Base-by-base conservation (phyloP, 2,329 filamentous ascomycete genomes). In the Ophiostoma ulmi region DNA sequence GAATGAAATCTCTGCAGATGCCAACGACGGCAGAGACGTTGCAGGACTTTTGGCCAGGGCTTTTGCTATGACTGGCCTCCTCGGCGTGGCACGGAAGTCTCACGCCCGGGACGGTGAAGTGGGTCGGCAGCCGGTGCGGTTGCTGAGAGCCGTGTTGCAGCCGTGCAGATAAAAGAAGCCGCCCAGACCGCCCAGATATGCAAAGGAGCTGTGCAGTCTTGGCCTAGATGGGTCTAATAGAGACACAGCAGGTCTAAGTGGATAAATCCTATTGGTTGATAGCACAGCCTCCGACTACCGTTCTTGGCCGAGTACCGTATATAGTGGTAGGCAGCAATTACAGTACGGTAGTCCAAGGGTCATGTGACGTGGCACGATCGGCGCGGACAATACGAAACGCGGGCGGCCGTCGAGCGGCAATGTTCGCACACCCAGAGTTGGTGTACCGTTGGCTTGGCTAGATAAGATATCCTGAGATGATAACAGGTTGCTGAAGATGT, bases 41-140 rank as follows among this genome's bases (percentile, higher is more conserved):
- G 11, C 22, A 58, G 52, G n/a, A 26, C 11, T 5, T 10, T 58
- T 22, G n/a, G 22, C 14, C 52, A 58, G 4, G 4, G 3, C 6
- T 26, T 26, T 13, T 17, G 52, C 52, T 17, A 14, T 26, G 22
- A 22, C 52, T 58, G n/a, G 52, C 52, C 17, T 58, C 52, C 11
- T 65, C 70, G 70, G 70, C 70, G 70, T 69, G 48, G 36, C 38
- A 67, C 70, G 68, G 70, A 69, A 67, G 61, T 63, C 52, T 69
- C 70, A 65, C 58, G 39, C 22, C 68, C 70, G 70, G 70, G 48
- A 69, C 70, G 70, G 63, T 38, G 35, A 65, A 65, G 70, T 71
- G 61, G 66, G 48, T 69, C 44, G 31, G 66, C 70, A 55, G 70
- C 61, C 70, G 70, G 44, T 69, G 67, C 55, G 52, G 58, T 58